A percentile compares a stretch with the other conserved stretches of the same genome.
Conservation (phyloP, 495 filamentous ascomycete genomes). For the Lophium mytilinum region DNA sequence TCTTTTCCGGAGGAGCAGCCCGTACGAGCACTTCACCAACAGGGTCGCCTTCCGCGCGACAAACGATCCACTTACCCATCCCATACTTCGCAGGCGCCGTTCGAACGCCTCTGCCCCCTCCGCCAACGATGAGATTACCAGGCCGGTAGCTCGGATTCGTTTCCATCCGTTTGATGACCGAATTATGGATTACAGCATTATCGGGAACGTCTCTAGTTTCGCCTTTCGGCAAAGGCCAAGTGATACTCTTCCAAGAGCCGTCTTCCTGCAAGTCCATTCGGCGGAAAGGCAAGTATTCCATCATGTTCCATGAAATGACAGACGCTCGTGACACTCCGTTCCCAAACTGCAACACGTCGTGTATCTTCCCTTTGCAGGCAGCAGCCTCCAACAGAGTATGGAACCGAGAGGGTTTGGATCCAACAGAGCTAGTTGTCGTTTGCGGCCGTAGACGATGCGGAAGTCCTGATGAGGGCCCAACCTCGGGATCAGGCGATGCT, state of each 20-base stretch:
- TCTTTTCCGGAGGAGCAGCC: constrained; percentile 11
- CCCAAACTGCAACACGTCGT: constrained; percentile 65
- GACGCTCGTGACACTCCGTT: constrained; percentile 51
- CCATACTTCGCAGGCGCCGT: constrained; percentile 53
- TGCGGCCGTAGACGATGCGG: background rate
- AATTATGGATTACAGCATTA: constrained; percentile 61
- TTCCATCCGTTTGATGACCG: constrained; percentile 66
- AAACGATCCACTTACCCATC: constrained; percentile 67
- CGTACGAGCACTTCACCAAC: constrained; percentile 46
- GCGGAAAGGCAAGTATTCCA: constrained; percentile 80
- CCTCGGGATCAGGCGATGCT: constrained; percentile 8
- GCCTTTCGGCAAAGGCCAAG: constrained; percentile 71
- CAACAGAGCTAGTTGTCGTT: background rate
- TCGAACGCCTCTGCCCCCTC: constrained; percentile 63
- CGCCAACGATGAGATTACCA: constrained; percentile 73
- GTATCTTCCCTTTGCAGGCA: constrained; percentile 55
- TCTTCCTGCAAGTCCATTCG: constrained; percentile 70
- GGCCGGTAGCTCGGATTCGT: constrained; percentile 59
- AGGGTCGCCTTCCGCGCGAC: constrained; percentile 53
- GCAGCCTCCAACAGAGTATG: constrained; percentile 50
- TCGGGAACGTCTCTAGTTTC: constrained; percentile 75
- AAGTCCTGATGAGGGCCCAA: background rate
- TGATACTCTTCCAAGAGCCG: constrained; percentile 73
- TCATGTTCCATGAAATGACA: constrained; percentile 68
- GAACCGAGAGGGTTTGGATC: constrained; percentile 26